These are phyloP conservation scores for Sutorius australiensis DNA, from an alignment of 768 basidiomycete species.

Conservation along the genomic window DNA sequence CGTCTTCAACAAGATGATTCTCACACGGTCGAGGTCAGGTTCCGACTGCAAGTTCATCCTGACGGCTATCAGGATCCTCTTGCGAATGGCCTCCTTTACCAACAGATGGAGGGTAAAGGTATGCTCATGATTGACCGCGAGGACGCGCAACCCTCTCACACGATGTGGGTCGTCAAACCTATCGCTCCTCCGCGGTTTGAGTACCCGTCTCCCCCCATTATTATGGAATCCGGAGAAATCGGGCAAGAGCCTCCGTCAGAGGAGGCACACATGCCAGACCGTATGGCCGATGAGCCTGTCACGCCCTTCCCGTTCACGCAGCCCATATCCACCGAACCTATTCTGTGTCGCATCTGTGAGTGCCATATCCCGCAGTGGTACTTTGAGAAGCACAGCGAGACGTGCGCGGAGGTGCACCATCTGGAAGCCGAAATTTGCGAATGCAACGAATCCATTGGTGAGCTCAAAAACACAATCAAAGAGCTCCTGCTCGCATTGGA, in stretches of 20 bases:
- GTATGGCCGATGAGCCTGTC: constrained; percentile 41
- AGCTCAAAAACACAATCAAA: constrained; percentile 82
- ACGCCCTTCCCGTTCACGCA: constrained; percentile 74
- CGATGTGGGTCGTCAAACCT: constrained; percentile 97
- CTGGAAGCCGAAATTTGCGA: constrained; percentile 93
- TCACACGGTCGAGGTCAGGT: constrained; percentile 89
- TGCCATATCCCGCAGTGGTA: constrained; percentile 97
- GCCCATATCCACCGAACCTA: constrained; percentile 75
- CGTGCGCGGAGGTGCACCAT: constrained; percentile 92
- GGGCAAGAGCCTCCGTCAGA: constrained; percentile 34
- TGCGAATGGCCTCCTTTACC: constrained; percentile 51
- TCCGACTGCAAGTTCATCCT: constrained; percentile 77
- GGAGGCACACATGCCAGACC: constrained; percentile 39
- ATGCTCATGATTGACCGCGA: constrained; percentile 97
- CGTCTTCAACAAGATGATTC: constrained; percentile 87
- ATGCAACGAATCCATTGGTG: constrained; percentile 88
- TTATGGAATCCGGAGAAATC: constrained; percentile 46
- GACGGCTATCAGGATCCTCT: constrained; percentile 53
- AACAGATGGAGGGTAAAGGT: constrained; percentile 94
- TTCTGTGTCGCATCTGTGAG: constrained; percentile 97
- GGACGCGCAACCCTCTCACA: constrained; percentile 84
- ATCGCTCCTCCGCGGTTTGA: constrained; percentile 68
- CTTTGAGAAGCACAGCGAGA: constrained; percentile 99
- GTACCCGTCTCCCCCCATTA: constrained; percentile 58
- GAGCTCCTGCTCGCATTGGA: constrained; percentile 74